Evolutionary conservation across 495 filamentous ascomycete genomes (phyloP), one percentile per base, ranked within the genome.

Genomic region (Friedmanniomyces simplex): DNA sequence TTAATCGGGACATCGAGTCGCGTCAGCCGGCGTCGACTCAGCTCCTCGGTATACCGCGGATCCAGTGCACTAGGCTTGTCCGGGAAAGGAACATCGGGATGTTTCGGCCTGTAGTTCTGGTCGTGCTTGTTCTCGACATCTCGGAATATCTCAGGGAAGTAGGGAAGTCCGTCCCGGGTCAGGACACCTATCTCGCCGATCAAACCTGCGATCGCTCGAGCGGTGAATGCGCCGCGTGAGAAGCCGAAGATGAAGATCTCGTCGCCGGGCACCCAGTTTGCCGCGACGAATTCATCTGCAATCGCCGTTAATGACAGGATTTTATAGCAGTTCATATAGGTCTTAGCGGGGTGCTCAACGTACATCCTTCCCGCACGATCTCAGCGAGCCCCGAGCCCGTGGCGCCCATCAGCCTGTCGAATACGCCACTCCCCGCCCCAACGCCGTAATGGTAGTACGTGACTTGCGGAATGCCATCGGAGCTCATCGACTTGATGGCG

Each of bases 161-260:
- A 73, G 43, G 82, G 78, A 72, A 86, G 76, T 13, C 83, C 85
- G 21, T 77, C 73, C 28, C 79, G 75, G 1, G 80, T 87, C 34
- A 88, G 72, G 7, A 88, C 68, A 0, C 84, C 84, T 1, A 87
- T 68, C 43, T 78, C 72, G 4, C 70, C 73, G 47, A 88, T 80
- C 67, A 87, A 70, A 11, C 80, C 79, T 34, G 79, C 79, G 45
- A 87, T 79, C 32, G 76, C 79, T 52, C 85, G 74, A 1, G 82
- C 83, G 0, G 84, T 87, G 62, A 83, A 89, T n/a, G 84, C 84
- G 10, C 85, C 84, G 2, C 85, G 76, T 25, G 83, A 87, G 70
- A 88, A 89, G 10, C 85, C 85, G 24, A 87, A 58, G 24, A 89
- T 73, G 52, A 87, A 74, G 43, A 88, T 86, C 59, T 88, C 82